Conservation (phyloP, 2,329 filamentous ascomycete species). For the Aspergillus terreus region DNA sequence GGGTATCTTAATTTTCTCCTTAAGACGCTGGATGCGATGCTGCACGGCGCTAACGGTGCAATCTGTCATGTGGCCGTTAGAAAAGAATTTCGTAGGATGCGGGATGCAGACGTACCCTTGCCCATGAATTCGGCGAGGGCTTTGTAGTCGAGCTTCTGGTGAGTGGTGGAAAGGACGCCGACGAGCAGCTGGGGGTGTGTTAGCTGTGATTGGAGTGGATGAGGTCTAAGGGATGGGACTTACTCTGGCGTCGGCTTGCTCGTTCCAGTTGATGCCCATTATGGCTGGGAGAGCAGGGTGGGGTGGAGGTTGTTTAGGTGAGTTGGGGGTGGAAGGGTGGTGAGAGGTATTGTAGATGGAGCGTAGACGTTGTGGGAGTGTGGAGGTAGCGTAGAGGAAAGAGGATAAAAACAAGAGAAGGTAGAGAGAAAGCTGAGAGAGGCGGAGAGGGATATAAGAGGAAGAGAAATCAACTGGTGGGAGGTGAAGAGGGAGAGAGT, state of each 20-base stretch:
- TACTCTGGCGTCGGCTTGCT: conserved; percentile 27
- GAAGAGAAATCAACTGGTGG: not conserved
- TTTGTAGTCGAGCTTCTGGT: conserved; percentile 16
- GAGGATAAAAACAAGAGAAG: not conserved
- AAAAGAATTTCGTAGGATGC: not conserved
- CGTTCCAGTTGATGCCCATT: conserved; percentile 29
- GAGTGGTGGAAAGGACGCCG: conserved; percentile 16
- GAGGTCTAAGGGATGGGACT: not conserved
- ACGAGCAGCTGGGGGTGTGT: conserved; percentile 18
- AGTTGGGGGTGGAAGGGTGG: not conserved
- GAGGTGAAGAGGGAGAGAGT: not conserved
- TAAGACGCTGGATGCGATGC: conserved; percentile 20
- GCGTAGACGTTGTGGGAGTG: not conserved
- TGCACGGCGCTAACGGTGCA: conserved; percentile 21
- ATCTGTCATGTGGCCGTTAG: conserved; percentile 10
- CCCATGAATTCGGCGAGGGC: conserved; percentile 22
- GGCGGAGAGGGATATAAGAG: no score
- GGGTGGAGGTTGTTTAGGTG: not conserved
- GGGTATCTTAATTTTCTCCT: conserved; percentile 9
- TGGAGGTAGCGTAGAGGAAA: not conserved
- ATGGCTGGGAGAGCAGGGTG: not conserved
- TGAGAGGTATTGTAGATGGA: not conserved
- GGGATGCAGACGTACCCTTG: conserved; percentile 9
- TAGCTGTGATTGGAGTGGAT: not conserved
- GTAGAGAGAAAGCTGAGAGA: not conserved